Base-by-base conservation (phyloP, 345 rosid species). In the Boechera divaricarpa region DNA sequence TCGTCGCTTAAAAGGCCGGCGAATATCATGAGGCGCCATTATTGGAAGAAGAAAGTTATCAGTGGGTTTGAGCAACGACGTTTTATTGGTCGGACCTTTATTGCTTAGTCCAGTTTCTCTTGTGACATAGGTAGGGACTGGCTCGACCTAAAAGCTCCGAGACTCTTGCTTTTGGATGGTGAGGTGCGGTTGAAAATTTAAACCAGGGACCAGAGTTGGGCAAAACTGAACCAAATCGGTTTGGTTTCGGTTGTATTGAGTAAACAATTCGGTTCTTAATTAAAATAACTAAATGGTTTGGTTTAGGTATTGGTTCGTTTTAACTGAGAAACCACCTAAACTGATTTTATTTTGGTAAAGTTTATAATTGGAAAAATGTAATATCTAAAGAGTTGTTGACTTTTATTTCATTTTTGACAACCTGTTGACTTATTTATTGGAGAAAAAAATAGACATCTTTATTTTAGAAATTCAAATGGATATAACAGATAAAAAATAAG, bases 1-100 rank as follows among this genome's bases (percentile, higher is more conserved):
- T 15, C 89, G 86, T 69, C 88, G 84, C 74, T 95, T 95, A 82
- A 89, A 90, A 65, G 98, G 96, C 64, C 98, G 98, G 71, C 94
- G 97, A 59, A 79, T 41, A 66, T 92, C 98, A 74, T 81, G 90
- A 21, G 95, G 87, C 63, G 97, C 90, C 97, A 92, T 91, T 6
- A 29, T 12, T 18, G 63, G 62, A 73, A 4, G 53, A 32, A 16
- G 76, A 18, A 57, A 32, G 24, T 28, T 47, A 47, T 0, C 38
- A 36, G 31, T 31, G 69, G 51, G 54, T 58, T 70, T 55, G 63
- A 69, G 16, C 67, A 39, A 13, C 67, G 2, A 41, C 32, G 48
- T 41, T 29, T 1, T 64, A 29, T 6, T 41, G 65, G n/a, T 60
- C 47, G 9, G 29, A 60, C 47, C 47, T 36, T 11, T 15, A 16